Base-by-base conservation (phyloP, 1,139 yeast genomes). In the Lizanozyma gosingica region DNA sequence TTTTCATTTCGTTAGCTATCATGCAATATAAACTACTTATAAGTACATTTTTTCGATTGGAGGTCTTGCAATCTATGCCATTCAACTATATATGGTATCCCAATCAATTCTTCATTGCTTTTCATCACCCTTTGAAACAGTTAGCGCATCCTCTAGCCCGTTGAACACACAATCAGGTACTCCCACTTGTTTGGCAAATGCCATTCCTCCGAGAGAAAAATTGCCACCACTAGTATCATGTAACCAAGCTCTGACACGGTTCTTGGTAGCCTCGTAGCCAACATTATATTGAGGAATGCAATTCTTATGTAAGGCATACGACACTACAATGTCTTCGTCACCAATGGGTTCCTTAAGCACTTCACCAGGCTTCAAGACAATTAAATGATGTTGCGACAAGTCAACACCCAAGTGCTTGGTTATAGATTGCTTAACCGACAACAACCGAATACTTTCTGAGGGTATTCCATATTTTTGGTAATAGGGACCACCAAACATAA, bases 401-500 rank as follows among this genome's bases (percentile, higher is more conserved):
- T 74, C 65, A 1, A 79, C 60, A 1, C 67, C 64, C 37, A 86
- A 57, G 36, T 83, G 79, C 33, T 67, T 62, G 35, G 54, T 46
- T 35, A 87, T 59, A 3, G 76, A 74, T 2, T 63, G 54, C 18
- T 71, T 67, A 1, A 79, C 74, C 4, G 71, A 62, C 27, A 60
- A 57, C 16, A 71, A 53, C 37, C 71, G 71, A 35, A 68, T 60
- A n/a, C 59, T 58, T n/a, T 61, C 56, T 3, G 74, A 66, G 4
- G 82, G 83, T 2, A 72, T 54, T 3, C 62, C 63, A 11, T 53
- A 44, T 14, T 56, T 46, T 33, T 57, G 55, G 45, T 60, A 64
- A 53, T 73, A 71, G 53, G 83, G 83, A 1, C 97, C 97, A 1
- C 97, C 97, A 55, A 87, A 63, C 97, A 92, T 92, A 33, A 87